Conservation (phyloP, 2,329 filamentous ascomycete species). For the Pseudogymnoascus sp. region DNA sequence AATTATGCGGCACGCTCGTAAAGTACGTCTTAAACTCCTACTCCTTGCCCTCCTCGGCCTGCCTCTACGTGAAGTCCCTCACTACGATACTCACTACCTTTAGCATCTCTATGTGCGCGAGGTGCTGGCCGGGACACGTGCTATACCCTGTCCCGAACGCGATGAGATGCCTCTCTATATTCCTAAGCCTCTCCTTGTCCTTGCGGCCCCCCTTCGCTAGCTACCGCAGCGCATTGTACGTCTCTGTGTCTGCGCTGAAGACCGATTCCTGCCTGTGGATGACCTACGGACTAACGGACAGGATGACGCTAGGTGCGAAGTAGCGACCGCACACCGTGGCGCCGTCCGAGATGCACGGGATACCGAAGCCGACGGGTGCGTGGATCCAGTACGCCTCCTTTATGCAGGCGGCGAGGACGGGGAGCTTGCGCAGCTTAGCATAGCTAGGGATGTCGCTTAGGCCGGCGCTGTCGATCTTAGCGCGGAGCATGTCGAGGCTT, state of each 20-base stretch:
- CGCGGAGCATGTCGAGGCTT: slow-evolving; percentile 17
- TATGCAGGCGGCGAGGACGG: slow-evolving; percentile 30
- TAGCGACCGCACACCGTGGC: slow-evolving; percentile 26
- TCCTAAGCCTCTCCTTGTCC: slow-evolving; percentile 13
- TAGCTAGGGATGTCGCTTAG: slow-evolving; percentile 19
- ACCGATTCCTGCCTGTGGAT: slow-evolving; percentile 25
- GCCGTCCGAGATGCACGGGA: slow-evolving; percentile 22
- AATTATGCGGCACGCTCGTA: slow-evolving; percentile 24
- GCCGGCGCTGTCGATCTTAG: slow-evolving; percentile 19
- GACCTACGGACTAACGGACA: slow-evolving; percentile 30
- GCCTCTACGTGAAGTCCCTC: slow-evolving; percentile 27
- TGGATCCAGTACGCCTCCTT: slow-evolving; percentile 33
- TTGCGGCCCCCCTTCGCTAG: slow-evolving; percentile 15
- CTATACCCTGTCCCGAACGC: slow-evolving; percentile 32
- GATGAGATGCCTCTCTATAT: slow-evolving; percentile 23
- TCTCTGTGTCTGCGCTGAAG: slow-evolving; percentile 27
- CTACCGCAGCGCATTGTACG: slow-evolving; percentile 30
- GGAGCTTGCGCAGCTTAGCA: slow-evolving; percentile 25
- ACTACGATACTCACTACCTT: slow-evolving; percentile 29
- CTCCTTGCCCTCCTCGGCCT: slow-evolving; percentile 21
- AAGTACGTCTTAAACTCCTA: slow-evolving; percentile 30
- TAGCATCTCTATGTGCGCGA: slow-evolving; percentile 29
- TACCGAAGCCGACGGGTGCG: slow-evolving; percentile 24
- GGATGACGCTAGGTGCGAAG: slow-evolving; percentile 25
- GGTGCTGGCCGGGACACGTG: slow-evolving; percentile 29